phyloP scores from a whole-genome alignment of 345 rosid genomes.

The Hypericum androsaemum region DNA sequence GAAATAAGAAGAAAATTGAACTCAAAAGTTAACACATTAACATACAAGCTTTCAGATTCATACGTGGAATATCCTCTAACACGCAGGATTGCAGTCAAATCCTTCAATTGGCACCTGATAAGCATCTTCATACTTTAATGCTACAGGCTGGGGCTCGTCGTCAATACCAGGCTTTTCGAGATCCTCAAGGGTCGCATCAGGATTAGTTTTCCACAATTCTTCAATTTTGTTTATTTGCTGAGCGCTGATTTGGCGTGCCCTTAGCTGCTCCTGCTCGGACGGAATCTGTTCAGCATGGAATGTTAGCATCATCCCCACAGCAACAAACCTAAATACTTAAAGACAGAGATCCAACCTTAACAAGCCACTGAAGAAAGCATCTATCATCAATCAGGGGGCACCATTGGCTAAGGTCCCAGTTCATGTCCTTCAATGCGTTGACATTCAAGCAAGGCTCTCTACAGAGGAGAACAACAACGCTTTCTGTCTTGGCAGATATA shows the following conservation, averaged over 20 bases:
- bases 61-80: not conserved
- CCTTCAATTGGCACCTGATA: conserved; percentile 54
- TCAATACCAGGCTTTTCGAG: conserved; percentile 99
- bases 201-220: conserved; percentile 97
- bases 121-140: conserved; percentile 93
- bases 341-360: conserved; percentile 51
- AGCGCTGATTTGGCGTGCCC: conserved; percentile 98
- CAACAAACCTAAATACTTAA: not conserved
- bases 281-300: conserved; percentile 54
- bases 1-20: conserved; percentile 10
- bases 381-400: conserved; percentile 98
- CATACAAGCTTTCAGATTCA: not conserved
- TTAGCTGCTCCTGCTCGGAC: conserved; percentile 95
- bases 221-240: conserved; percentile 98
- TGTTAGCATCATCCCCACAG: conserved; percentile 14
- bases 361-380: conserved; percentile 98
- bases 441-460: conserved; percentile 98
- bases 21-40: conserved; percentile 3
- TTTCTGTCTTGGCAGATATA: conserved; percentile 95
- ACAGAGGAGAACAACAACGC: conserved; percentile 98
- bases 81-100: conserved; percentile 3
- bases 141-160: conserved; percentile 98
- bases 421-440: conserved; percentile 99
- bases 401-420: conserved; percentile 99
- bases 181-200: conserved; percentile 97